Percentiles rank a stretch among this genome's conserved stretches.
Evolutionary conservation across 208 protist genomes (phyloP).

Genomic region (Acanthamoeba lenticulata): DNA sequence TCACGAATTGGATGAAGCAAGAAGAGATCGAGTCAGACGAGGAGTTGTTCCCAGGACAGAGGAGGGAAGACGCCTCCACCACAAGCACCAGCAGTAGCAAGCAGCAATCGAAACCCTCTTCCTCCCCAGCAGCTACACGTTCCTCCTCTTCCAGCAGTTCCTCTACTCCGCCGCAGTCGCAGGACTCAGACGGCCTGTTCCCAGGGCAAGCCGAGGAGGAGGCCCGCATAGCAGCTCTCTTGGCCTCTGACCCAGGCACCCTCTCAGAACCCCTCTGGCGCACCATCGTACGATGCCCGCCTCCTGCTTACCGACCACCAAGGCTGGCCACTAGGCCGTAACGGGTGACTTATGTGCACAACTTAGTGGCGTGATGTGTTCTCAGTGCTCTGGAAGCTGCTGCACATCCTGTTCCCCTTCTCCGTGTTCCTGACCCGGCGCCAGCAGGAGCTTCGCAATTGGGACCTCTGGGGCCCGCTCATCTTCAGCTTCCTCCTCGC

Average conservation of each 20-base stretch:
- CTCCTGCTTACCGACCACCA: not conserved
- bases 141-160: no score
- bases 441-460: constrained; percentile 73
- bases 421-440: not conserved
- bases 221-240: not conserved
- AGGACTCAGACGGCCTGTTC: no score
- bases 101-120: no score
- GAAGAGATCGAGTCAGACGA: not conserved
- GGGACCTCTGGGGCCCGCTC: constrained; percentile 79
- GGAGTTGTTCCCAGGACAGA: constrained; percentile 18
- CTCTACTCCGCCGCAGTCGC: no score
- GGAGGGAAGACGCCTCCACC: no score
- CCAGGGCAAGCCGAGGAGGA: no score
- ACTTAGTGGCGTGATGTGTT: constrained; percentile 72
- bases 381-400: constrained; percentile 66
- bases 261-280: constrained; percentile 68
- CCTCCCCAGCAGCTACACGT: no score
- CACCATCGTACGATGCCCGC: constrained; percentile 54
- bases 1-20: not conserved
- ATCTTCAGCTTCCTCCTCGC: constrained; percentile 72
- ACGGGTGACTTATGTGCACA: not conserved
- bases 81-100: no score
- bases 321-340: not conserved
- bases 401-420: constrained; percentile 68
- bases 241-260: constrained; percentile 54